Evolutionary conservation across 2,329 filamentous ascomycete genomes (phyloP).

Genomic region (Dactylonectria estremocensis): DNA sequence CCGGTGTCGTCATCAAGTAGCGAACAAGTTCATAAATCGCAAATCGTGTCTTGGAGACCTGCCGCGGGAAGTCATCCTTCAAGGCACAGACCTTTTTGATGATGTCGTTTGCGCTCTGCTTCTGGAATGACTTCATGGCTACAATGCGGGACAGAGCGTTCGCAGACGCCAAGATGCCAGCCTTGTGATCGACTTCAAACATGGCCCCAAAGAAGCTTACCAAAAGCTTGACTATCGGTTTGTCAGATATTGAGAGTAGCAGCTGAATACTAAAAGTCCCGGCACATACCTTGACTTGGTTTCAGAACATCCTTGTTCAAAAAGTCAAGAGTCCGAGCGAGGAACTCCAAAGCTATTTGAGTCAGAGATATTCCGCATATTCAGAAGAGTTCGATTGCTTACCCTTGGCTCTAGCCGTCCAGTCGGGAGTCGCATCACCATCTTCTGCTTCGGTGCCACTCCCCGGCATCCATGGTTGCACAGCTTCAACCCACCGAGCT

Average conservation of each 20-base stretch:
- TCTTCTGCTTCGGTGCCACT: constrained; percentile 57
- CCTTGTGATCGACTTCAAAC: constrained; percentile 72
- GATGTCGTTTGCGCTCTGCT: constrained; percentile 64
- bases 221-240: constrained; percentile 59
- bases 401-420: constrained; percentile 70
- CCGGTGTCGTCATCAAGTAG: constrained; percentile 59
- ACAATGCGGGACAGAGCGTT: constrained; percentile 66
- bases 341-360: constrained; percentile 66
- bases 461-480: constrained; percentile 68
- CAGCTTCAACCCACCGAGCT: constrained; percentile 69
- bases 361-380: constrained; percentile 16
- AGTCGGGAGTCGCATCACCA: constrained; percentile 61
- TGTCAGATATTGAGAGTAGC: constrained; percentile 26
- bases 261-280: neutral
- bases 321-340: constrained; percentile 67
- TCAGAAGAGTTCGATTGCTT: neutral
- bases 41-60: constrained; percentile 66
- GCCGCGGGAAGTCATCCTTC: constrained; percentile 70
- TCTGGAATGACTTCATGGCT: constrained; percentile 66
- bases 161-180: constrained; percentile 69
- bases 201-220: constrained; percentile 71
- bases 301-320: constrained; percentile 63
- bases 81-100: constrained; percentile 65
- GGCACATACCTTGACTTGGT: constrained; percentile 62
- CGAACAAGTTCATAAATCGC: constrained; percentile 67